A percentile compares a stretch with the other conserved stretches of the same genome.
Conservation (phyloP, 257 asterid genomes). For the Euphrasia confusa region DNA sequence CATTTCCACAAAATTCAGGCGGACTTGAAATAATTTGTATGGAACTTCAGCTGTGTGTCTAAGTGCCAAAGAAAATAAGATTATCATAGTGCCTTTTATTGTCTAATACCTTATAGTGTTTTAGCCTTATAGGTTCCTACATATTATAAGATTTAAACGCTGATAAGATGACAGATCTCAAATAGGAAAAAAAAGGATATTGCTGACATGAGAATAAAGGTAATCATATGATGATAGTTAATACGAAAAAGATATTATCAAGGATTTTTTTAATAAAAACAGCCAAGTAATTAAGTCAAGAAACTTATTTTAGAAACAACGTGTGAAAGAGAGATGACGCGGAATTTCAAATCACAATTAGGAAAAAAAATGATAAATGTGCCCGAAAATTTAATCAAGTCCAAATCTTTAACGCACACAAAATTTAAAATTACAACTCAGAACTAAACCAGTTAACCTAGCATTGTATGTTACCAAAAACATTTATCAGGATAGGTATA, state of each 20-base stretch:
- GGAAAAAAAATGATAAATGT: not conserved
- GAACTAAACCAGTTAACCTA: not conserved
- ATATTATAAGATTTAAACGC: not conserved
- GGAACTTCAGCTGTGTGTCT: not conserved
- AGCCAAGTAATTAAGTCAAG: not conserved
- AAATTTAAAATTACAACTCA: not conserved
- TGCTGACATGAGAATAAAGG: not conserved
- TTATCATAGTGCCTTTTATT: not conserved
- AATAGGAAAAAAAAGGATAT: not conserved
- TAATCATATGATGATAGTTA: not conserved
- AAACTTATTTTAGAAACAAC: not conserved
- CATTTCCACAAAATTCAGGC: constrained; percentile 12
- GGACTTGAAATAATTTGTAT: constrained; percentile 2
- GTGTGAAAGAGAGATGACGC: not conserved
- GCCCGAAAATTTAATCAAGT: not conserved
- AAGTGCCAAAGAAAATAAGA: constrained; percentile 5
- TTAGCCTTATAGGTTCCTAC: not conserved
- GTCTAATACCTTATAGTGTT: not conserved
- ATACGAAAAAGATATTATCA: not conserved
- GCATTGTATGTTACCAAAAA: not conserved
- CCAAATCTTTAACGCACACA: not conserved
- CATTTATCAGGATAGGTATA: not conserved
- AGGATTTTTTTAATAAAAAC: not conserved
- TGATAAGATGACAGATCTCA: not conserved
- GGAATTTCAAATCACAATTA: not conserved